Conservation (phyloP, 495 filamentous ascomycete species). For the Penicillium malachiteum region DNA sequence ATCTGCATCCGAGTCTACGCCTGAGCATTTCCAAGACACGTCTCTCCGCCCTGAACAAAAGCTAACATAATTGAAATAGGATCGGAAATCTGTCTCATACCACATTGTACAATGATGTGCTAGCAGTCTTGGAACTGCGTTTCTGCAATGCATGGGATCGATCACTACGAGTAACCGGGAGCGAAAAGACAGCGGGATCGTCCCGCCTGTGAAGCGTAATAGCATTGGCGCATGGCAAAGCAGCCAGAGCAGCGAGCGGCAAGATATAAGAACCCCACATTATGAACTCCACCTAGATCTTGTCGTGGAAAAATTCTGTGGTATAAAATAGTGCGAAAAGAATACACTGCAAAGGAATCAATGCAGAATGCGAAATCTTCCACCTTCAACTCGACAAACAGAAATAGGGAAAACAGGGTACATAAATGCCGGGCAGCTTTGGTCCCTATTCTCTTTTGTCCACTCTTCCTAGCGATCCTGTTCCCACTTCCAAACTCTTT, state of each 20-base stretch:
- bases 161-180: slow-evolving; percentile 40
- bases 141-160: slow-evolving; percentile 25
- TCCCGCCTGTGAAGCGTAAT: slow-evolving; percentile 26
- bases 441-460: neutral
- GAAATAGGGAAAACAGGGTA: neutral
- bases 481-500: neutral
- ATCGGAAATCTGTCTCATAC: slow-evolving; percentile 4
- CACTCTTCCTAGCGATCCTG: slow-evolving; percentile 1
- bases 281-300: neutral
- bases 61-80: neutral
- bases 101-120: slow-evolving; percentile 17
- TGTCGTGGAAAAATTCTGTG: neutral
- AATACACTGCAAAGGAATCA: neutral
- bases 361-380: neutral
- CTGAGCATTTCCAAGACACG: neutral
- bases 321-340: neutral
- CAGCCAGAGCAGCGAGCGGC: slow-evolving; percentile 12
- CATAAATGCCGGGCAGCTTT: neutral
- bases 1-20: neutral
- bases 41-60: neutral
- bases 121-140: slow-evolving; percentile 35
- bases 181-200: slow-evolving; percentile 44
- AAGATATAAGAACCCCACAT: slow-evolving; percentile 19
- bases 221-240: slow-evolving; percentile 19
- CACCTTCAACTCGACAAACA: neutral